Evolutionary conservation across 1,139 yeast species (phyloP).

Genomic region (Yamadazyma triangularis): DNA sequence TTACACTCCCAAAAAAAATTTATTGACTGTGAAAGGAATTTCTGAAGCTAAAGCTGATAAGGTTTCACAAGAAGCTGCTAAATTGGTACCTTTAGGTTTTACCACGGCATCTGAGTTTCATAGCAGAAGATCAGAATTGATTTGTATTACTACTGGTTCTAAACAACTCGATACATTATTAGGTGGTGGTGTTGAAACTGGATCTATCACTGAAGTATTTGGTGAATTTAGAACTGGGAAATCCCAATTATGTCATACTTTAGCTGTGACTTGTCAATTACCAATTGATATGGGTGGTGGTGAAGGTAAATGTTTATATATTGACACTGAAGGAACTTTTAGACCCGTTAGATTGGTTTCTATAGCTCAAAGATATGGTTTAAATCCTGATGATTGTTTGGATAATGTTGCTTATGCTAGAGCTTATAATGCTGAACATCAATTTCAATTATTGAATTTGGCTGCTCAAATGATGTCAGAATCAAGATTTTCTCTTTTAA

Average conservation of each 20-base stretch:
- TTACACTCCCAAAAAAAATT: slow-evolving; percentile 74
- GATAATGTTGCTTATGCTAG: slow-evolving; percentile 97
- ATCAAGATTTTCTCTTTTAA: slow-evolving; percentile 72
- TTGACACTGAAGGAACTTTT: slow-evolving; percentile 96
- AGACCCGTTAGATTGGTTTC: slow-evolving; percentile 87
- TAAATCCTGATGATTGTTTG: slow-evolving; percentile 90
- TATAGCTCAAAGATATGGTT: slow-evolving; percentile 87
- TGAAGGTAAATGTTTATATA: slow-evolving; percentile 94
- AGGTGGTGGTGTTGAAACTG: slow-evolving; percentile 98
- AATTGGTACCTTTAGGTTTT: slow-evolving; percentile 92
- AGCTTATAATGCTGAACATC: slow-evolving; percentile 97
- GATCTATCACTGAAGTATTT: slow-evolving; percentile 91
- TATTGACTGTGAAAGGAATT: slow-evolving; percentile 81
- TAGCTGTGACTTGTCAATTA: slow-evolving; percentile 94
- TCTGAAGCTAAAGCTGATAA: slow-evolving; percentile 95
- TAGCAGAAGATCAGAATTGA: slow-evolving; percentile 81
- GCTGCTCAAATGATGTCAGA: slow-evolving; percentile 98
- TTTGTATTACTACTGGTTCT: slow-evolving; percentile 92
- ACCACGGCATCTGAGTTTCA: slow-evolving; percentile 97
- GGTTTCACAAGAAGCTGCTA: slow-evolving; percentile 75
- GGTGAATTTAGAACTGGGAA: slow-evolving; percentile 99
- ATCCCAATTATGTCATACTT: slow-evolving; percentile 93
- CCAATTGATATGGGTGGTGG: slow-evolving; percentile 99
- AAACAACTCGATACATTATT: slow-evolving; percentile 87
- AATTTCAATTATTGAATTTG: slow-evolving; percentile 74